phyloP scores from a whole-genome alignment of 2,329 filamentous ascomycete genomes.

The Colletotrichum sp. region DNA sequence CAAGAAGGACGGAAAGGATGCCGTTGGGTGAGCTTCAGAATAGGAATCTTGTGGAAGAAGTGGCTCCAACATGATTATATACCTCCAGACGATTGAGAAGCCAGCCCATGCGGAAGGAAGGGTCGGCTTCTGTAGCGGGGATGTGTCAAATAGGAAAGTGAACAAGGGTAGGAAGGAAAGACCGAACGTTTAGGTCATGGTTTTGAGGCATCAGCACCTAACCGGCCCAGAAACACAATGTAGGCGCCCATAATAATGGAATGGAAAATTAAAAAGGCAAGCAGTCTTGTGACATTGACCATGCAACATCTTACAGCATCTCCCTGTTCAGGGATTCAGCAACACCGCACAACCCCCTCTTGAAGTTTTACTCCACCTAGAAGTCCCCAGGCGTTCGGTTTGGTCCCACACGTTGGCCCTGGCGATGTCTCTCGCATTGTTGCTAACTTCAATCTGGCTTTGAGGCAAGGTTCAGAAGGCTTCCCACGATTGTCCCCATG shows the following conservation, averaged over 20 bases:
- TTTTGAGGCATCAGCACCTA: not conserved
- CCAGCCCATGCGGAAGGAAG: not conserved
- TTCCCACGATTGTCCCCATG: not conserved
- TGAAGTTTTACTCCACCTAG: not conserved
- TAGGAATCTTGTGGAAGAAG: not conserved
- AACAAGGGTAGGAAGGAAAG: not conserved
- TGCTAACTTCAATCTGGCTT: not conserved
- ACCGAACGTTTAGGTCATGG: not conserved
- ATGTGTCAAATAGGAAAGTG: not conserved
- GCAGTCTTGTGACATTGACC: not conserved
- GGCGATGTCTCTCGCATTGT: not conserved
- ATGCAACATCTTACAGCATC: not conserved
- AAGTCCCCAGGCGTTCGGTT: not conserved
- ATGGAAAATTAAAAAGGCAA: not conserved
- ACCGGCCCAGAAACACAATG: not conserved
- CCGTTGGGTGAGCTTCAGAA: not conserved
- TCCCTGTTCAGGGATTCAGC: not conserved
- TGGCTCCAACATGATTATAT: not conserved
- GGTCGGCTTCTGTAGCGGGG: not conserved
- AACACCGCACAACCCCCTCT: not conserved
- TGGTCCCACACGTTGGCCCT: not conserved
- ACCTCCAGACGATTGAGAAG: not conserved
- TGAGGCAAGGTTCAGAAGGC: not conserved
- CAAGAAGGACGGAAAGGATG: not conserved
- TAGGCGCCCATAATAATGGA: not conserved